Conservation (phyloP, 495 filamentous ascomycete species). For the Trichoderma erinaceum region DNA sequence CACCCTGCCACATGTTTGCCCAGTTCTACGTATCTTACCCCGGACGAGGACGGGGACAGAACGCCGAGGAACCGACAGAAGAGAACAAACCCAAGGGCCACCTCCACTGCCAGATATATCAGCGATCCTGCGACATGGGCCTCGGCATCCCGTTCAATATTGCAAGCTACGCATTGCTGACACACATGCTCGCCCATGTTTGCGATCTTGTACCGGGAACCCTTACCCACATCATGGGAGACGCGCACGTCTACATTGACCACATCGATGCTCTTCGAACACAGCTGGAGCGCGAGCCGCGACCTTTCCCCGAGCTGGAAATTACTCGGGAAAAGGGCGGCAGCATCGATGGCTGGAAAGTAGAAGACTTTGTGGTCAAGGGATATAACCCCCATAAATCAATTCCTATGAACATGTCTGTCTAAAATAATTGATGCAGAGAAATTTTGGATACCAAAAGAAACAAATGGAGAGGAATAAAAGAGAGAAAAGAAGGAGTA, state of each 20-base stretch:
- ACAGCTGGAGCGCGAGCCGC: constrained; percentile 74
- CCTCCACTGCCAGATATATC: constrained; percentile 81
- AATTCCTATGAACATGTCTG: constrained; percentile 97
- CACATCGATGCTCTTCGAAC: constrained; percentile 79
- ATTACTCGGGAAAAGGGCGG: constrained; percentile 60
- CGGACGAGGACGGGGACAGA: constrained; percentile 21
- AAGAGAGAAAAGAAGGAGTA: no score
- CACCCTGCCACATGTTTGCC: constrained; percentile 98
- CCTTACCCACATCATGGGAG: constrained; percentile 90
- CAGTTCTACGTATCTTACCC: constrained; percentile 94
- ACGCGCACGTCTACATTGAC: constrained; percentile 91
- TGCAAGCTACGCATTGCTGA: constrained; percentile 84
- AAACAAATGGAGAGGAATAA: background rate
- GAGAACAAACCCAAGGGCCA: constrained; percentile 51
- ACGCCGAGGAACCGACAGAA: constrained; percentile 24
- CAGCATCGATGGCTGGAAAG: constrained; percentile 76
- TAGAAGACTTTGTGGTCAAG: constrained; percentile 81
- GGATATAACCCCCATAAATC: constrained; percentile 86
- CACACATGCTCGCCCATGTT: constrained; percentile 87
- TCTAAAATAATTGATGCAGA: constrained; percentile 42
- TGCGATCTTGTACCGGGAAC: constrained; percentile 75
- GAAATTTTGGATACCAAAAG: background rate
- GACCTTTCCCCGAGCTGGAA: constrained; percentile 71
- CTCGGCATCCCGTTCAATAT: constrained; percentile 98
- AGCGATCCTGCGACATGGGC: constrained; percentile 95